phyloP scores from a whole-genome alignment of 805 yeast genomes.

The Ogataea salicorniae region DNA sequence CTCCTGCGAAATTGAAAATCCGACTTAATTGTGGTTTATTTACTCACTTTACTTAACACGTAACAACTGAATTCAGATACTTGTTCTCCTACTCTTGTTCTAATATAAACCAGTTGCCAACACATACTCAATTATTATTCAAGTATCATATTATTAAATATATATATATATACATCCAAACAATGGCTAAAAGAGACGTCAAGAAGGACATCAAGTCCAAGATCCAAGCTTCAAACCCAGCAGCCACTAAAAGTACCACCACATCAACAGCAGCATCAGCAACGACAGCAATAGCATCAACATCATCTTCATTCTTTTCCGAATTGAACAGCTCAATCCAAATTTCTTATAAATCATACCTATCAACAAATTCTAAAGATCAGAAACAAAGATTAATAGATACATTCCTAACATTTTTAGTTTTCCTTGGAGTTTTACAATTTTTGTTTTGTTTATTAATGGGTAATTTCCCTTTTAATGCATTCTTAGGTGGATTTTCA shows the following conservation, averaged over 20 bases:
- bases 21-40: no score
- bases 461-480: conserved; percentile 95
- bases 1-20: no score
- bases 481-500: conserved; percentile 88
- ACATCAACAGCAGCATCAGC: conserved; percentile 4
- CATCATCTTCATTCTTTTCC: conserved; percentile 14
- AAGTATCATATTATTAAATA: neutral
- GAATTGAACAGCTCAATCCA: conserved; percentile 30
- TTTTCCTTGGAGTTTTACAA: conserved; percentile 70
- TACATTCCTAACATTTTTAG: conserved; percentile 67
- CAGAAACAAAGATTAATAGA: conserved; percentile 65
- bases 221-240: neutral
- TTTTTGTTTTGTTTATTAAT: conserved; percentile 69
- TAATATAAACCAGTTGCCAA: neutral
- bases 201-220: conserved; percentile 5
- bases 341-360: conserved; percentile 30
- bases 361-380: conserved; percentile 26
- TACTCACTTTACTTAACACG: no score
- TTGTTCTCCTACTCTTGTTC: neutral
- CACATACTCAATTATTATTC: neutral
- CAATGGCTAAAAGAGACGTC: conserved; percentile 38
- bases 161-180: neutral
- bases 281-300: conserved; percentile 8
- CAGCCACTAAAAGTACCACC: conserved; percentile 2
- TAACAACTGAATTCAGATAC: no score